Evolutionary conservation across 2,329 filamentous ascomycete genomes (phyloP), one percentile per base, ranked within the genome.

Genomic region (Cordyceps cateniannulata): DNA sequence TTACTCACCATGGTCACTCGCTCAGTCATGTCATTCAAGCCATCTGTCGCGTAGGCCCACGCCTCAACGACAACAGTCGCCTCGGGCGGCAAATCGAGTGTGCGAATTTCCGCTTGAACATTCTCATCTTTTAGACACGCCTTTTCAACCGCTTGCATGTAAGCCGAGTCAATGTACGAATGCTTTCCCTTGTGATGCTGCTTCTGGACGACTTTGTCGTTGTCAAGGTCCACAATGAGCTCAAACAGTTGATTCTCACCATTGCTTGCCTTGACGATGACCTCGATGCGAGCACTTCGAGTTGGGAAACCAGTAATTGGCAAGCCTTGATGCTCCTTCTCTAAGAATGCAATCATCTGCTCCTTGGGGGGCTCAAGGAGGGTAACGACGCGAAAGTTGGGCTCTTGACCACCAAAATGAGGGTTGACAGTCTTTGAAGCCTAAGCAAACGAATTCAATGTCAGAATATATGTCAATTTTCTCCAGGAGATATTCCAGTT

Each of bases 31-130:
- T 83, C 78, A 52, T 78, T 79, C 71, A 79, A 76, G 0, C 81
- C 81, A 66, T 84, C 80, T 0, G 79, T 78, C 0, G 75, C 81
- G 68, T 84, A 85, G 1, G 81, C 76, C 81, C 82, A 85, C 0
- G 82, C 75, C 64, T 85, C 82, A 42, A 82, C 75, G 3, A 78
- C 72, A 1, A 81, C 77, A 0, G 69, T 72, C 0, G 78, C 73
- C 1, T 72, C 76, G 5, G 70, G 63, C 0, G 82, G 81, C 0
- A 85, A 67, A 0, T 78, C 65, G 3, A 83, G 68, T 1, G 66
- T 67, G 2, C 67, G 54, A 22, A 81, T 76, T 55, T 78, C 77
- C 0, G 69, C 70, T 64, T 81, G 75, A 0, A 85, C 75, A 18
- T 68, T 59, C 0, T 64, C 38, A 48, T 83, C 73, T 0, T 69